Evolutionary conservation across 1,139 yeast genomes (phyloP).

Genomic region (Meyerozyma guilliermondii): DNA sequence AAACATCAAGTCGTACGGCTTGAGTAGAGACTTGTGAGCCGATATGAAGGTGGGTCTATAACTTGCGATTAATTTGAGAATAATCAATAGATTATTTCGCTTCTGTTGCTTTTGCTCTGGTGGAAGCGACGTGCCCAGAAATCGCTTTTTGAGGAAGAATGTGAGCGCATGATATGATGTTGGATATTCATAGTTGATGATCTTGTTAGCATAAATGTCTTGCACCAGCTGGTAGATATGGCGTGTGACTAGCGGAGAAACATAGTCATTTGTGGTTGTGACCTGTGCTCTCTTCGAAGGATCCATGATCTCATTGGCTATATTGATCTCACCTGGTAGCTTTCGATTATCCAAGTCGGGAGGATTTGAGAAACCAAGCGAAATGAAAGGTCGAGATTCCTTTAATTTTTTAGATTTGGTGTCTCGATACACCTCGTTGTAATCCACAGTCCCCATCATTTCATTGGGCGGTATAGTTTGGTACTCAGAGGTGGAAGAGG

Average conservation of each 20-base stretch:
- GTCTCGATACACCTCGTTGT: constrained; percentile 4
- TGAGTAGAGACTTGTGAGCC: constrained; percentile 59
- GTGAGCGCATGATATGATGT: constrained; percentile 61
- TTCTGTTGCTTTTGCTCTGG: constrained; percentile 28
- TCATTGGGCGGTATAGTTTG: constrained; percentile 11
- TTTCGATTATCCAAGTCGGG: not conserved
- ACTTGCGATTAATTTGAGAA: constrained; percentile 63
- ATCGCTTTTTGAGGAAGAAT: constrained; percentile 49
- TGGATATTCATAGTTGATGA: constrained; percentile 62
- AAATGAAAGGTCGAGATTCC: constrained; percentile 35
- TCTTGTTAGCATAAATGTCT: constrained; percentile 54
- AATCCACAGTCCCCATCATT: constrained; percentile 4
- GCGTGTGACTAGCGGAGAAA: constrained; percentile 54
- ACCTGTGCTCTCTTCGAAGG: constrained; percentile 2
- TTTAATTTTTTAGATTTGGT: constrained; percentile 3
- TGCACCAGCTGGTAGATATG: constrained; percentile 59
- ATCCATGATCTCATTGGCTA: constrained; percentile 8
- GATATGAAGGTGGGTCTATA: constrained; percentile 69
- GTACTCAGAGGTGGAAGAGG: constrained; percentile 26
- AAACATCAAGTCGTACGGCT: constrained; percentile 60
- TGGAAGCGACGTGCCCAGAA: constrained; percentile 35
- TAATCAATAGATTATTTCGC: constrained; percentile 45
- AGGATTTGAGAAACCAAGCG: constrained; percentile 27
- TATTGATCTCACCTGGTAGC: constrained; percentile 4
- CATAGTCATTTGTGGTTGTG: constrained; percentile 28